Percentiles rank a stretch among this genome's conserved stretches.
Conservation (phyloP, 2,329 filamentous ascomycete genomes). For the Monilinia polystroma region DNA sequence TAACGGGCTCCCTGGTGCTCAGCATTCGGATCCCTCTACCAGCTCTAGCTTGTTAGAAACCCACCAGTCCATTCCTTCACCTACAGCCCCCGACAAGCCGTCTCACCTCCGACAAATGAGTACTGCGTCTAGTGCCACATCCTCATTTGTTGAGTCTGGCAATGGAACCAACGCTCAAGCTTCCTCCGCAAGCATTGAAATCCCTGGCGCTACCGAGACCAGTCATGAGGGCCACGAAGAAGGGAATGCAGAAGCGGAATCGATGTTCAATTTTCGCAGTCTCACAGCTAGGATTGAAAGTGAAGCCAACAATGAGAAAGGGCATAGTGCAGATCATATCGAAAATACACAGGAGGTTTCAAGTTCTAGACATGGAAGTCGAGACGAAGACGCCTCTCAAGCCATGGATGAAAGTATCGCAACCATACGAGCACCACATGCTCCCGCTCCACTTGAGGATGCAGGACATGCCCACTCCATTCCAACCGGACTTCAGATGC, state of each 20-base stretch:
- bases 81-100: conserved; percentile 56
- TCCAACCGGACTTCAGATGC: conserved; percentile 2
- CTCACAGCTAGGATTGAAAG: conserved; percentile 80
- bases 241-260: conserved; percentile 59
- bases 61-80: conserved; percentile 46
- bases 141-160: conserved; percentile 69
- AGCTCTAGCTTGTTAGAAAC: conserved; percentile 38
- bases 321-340: conserved; percentile 33
- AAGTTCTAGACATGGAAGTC: conserved; percentile 24
- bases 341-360: conserved; percentile 33
- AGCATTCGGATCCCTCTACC: conserved; percentile 31
- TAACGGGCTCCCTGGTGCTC: conserved; percentile 30
- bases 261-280: conserved; percentile 90
- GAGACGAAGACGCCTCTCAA: conserved; percentile 20
- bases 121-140: conserved; percentile 79
- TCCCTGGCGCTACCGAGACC: conserved; percentile 55
- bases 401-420: conserved; percentile 35
- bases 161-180: conserved; percentile 40
- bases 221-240: conserved; percentile 50
- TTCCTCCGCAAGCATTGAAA: conserved; percentile 47
- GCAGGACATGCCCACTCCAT: not conserved
- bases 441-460: not conserved
- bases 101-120: conserved; percentile 81
- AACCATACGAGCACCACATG: conserved; percentile 32
- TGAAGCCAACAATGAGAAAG: conserved; percentile 47